Percentiles rank a stretch among this genome's conserved stretches.
Conservation (phyloP, 2,329 filamentous ascomycete genomes). For the Penicillium sp. region DNA sequence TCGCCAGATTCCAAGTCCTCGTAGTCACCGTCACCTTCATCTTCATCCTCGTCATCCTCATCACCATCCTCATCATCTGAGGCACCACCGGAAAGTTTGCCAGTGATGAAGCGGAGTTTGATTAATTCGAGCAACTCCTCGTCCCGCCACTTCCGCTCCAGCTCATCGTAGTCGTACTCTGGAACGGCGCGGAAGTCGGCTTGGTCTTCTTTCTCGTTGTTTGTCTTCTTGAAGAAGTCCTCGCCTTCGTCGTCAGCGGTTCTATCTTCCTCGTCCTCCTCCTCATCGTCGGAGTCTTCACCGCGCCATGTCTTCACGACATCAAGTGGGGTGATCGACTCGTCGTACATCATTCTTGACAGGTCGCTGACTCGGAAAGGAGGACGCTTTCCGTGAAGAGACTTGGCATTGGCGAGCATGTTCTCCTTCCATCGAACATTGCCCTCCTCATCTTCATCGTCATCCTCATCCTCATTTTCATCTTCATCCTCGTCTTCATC, state of each 20-base stretch:
- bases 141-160: constrained; percentile 83
- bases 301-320: constrained; percentile 80
- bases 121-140: constrained; percentile 74
- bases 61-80: constrained; percentile 55
- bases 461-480: constrained; percentile 44
- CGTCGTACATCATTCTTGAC: constrained; percentile 84
- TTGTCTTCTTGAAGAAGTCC: constrained; percentile 61
- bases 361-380: constrained; percentile 79
- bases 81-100: constrained; percentile 59
- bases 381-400: constrained; percentile 66
- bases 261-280: constrained; percentile 54
- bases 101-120: constrained; percentile 71
- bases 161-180: constrained; percentile 71
- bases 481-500: constrained; percentile 46
- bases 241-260: constrained; percentile 65
- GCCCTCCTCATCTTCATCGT: constrained; percentile 64
- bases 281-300: constrained; percentile 59
- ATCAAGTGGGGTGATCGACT: constrained; percentile 70
- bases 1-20: constrained; percentile 82
- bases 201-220: constrained; percentile 49
- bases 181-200: constrained; percentile 78
- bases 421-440: constrained; percentile 89
- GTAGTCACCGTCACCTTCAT: constrained; percentile 76
- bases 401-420: constrained; percentile 71
- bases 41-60: constrained; percentile 57